Conservation (phyloP, 2,329 filamentous ascomycete genomes). For the Amesomyces nigricolor region DNA sequence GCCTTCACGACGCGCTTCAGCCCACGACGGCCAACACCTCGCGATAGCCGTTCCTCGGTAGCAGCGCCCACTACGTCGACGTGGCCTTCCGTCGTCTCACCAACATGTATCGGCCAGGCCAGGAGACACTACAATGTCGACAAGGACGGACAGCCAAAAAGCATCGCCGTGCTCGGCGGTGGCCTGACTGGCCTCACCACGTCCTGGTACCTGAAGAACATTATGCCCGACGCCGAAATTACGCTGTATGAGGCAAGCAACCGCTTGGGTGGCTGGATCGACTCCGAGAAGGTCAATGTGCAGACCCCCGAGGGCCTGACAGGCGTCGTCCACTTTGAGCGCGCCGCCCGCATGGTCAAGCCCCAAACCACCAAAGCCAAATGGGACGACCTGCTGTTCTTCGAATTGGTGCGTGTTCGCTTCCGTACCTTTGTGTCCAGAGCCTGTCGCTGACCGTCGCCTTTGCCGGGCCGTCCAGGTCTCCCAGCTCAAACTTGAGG, state of each 20-base stretch:
- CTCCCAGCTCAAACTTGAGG: constrained; percentile 39
- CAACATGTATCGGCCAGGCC: not conserved
- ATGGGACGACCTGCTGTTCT: constrained; percentile 60
- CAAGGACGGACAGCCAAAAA: not conserved
- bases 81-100: not conserved
- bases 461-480: constrained; percentile 11
- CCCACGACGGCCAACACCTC: not conserved
- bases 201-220: constrained; percentile 68
- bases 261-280: constrained; percentile 77
- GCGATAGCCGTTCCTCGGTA: not conserved
- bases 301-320: constrained; percentile 47
- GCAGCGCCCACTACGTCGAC: not conserved
- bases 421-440: constrained; percentile 24
- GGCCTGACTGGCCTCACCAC: constrained; percentile 77
- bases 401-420: constrained; percentile 57
- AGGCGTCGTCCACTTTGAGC: constrained; percentile 66
- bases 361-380: constrained; percentile 38
- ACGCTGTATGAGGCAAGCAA: constrained; percentile 72
- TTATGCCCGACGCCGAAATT: constrained; percentile 61
- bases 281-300: constrained; percentile 58
- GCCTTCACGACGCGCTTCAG: not conserved
- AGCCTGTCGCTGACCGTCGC: constrained; percentile 1
- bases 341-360: constrained; percentile 73
- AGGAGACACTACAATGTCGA: constrained; percentile 6
- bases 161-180: constrained; percentile 67